These are phyloP conservation scores for Middelhovenomyces tepae DNA, from an alignment of 805 yeast genomes.

Conservation along the genomic window DNA sequence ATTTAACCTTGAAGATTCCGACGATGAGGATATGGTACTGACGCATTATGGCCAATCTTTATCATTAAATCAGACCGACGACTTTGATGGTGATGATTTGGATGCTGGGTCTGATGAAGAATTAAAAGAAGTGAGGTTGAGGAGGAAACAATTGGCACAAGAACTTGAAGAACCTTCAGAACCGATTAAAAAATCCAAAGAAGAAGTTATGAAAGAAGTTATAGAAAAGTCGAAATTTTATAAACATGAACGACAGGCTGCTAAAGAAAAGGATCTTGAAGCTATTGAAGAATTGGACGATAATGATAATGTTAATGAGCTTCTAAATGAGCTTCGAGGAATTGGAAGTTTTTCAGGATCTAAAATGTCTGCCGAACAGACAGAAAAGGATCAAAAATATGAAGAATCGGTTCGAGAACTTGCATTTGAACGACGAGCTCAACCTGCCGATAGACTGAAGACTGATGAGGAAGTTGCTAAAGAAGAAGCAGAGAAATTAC, in stretches of 20 bases:
- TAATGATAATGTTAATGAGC: constrained; percentile 25
- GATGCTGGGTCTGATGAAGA: constrained; percentile 30
- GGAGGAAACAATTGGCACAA: constrained; percentile 6
- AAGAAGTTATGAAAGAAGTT: constrained; percentile 36
- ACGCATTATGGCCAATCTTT: constrained; percentile 76
- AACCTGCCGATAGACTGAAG: constrained; percentile 34
- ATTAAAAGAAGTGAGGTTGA: constrained; percentile 9
- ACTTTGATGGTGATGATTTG: constrained; percentile 41
- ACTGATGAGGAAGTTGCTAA: constrained; percentile 33
- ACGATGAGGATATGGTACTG: constrained; percentile 39
- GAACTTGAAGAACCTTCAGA: constrained; percentile 32
- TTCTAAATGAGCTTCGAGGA: constrained; percentile 22
- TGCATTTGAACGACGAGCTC: constrained; percentile 33
- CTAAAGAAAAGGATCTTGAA: constrained; percentile 29
- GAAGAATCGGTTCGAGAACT: constrained; percentile 31
- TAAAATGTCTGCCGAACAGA: constrained; percentile 5
- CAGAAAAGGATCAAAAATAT: constrained; percentile 23
- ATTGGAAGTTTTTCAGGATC: constrained; percentile 9
- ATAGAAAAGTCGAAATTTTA: constrained; percentile 36
- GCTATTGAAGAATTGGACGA: constrained; percentile 30
- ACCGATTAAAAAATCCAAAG: constrained; percentile 29
- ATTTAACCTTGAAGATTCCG: constrained; percentile 69
- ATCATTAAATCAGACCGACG: constrained; percentile 50
- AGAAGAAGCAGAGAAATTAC: constrained; percentile 25
- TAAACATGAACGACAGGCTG: constrained; percentile 33